Evolutionary conservation across 169 alveolate genomes (phyloP), one percentile per base, ranked within the genome.

Genomic region (Cryptosporidium sp.): DNA sequence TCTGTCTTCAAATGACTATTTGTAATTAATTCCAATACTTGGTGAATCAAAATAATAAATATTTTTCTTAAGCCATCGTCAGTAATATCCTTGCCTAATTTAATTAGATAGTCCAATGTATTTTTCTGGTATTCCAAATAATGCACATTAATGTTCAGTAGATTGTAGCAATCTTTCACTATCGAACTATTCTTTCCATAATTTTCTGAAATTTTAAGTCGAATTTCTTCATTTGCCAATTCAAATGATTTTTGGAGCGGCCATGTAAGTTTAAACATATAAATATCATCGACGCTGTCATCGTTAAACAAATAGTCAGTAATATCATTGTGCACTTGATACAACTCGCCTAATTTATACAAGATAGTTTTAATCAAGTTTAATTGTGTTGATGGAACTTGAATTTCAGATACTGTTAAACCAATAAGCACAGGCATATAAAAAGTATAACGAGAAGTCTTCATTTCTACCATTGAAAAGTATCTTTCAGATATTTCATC

Each of bases 401-500:
- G 14, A 55, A 55, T 55, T 23, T 21, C 29, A 14, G 73, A 14
- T n/a, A 67, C 12, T 26, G 33, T 21, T 31, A 67, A 14, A 18
- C 73, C 51, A 29, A 67, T 6, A 14, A 33, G 10, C 18, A 67
- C 51, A 67, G 73, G 51, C 23, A 67, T 37, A 29, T 65, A 65
- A 65, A 67, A 37, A 2, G 51, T 21, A 67, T 67, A 67, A 4
- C 29, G 51, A 31, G 50, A 67, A 18, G 73, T 67, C 23, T 67
- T 67, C 50, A 67, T 67, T 67, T 67, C 55, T 37, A 67, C 29
- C 73, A 67, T 67, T 29, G 51, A 33, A 33, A 31, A 67, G 29
- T 67, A 67, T 3, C 50, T 67, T 39, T 67, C 10, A 7, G 23
- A n/a, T 31, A 67, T 4, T 37, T 67, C 18, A 1, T 67, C 73